phyloP scores from a whole-genome alignment of 345 rosid genomes.

The Acer yangbiense region DNA sequence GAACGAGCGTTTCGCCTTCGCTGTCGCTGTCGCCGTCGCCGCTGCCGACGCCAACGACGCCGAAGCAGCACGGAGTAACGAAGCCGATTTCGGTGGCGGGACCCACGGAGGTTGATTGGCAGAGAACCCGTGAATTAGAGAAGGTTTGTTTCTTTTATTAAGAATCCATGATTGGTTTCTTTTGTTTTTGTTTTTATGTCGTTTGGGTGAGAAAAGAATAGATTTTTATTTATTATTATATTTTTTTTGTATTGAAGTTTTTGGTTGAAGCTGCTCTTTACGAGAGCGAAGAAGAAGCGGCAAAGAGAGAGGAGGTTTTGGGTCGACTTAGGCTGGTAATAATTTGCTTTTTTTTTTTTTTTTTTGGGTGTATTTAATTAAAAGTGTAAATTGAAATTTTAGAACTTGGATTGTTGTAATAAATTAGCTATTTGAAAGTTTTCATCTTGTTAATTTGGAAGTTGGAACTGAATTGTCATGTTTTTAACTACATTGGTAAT shows the following conservation, averaged over 20 bases:
- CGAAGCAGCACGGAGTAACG: conserved; percentile 50
- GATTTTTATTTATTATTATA: conserved; percentile 7
- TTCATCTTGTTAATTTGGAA: neutral
- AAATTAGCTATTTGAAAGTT: neutral
- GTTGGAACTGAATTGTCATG: neutral
- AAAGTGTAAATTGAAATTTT: neutral
- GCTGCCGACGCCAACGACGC: neutral
- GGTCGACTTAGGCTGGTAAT: conserved; percentile 50
- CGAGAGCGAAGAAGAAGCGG: conserved; percentile 61
- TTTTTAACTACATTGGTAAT: neutral
- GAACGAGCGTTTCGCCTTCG: conserved; percentile 28
- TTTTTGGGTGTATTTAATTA: neutral
- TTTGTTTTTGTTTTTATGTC: neutral
- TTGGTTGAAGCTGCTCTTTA: conserved; percentile 56
- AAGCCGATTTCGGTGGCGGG: conserved; percentile 64
- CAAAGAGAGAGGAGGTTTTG: conserved; percentile 54
- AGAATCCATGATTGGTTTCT: neutral
- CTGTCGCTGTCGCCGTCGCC: neutral
- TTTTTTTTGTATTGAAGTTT: conserved; percentile 35
- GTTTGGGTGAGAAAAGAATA: neutral
- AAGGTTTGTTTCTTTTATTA: conserved; percentile 34
- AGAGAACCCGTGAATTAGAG: conserved; percentile 48
- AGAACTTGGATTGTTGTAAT: neutral
- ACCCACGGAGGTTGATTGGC: conserved; percentile 55
- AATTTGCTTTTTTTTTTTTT: neutral